Conservation (phyloP, 495 filamentous ascomycete genomes). For the Penicillium dipodomyicola region DNA sequence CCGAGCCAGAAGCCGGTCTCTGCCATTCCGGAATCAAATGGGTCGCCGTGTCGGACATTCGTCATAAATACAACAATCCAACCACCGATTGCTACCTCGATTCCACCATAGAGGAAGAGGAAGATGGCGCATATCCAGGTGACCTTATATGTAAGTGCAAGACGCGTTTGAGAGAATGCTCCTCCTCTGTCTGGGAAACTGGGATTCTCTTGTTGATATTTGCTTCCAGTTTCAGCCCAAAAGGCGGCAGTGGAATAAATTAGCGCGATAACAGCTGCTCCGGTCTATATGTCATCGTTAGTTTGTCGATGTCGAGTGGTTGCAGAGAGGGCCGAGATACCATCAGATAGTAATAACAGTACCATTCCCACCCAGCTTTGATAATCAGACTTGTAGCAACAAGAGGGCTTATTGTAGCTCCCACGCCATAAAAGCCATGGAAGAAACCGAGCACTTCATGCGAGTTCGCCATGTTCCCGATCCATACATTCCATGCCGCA, state of each 20-base stretch:
- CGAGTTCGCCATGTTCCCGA: slow-evolving; percentile 55
- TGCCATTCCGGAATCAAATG: slow-evolving; percentile 55
- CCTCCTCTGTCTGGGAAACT: slow-evolving; percentile 28
- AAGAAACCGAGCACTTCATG: slow-evolving; percentile 56
- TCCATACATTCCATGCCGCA: slow-evolving; percentile 61
- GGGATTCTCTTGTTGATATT: slow-evolving; percentile 27
- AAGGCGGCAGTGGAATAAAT: slow-evolving; percentile 54
- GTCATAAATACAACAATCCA: slow-evolving; percentile 64
- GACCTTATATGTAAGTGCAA: slow-evolving; percentile 44
- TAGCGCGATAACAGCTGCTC: slow-evolving; percentile 56
- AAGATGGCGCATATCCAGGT: slow-evolving; percentile 69
- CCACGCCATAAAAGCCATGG: slow-evolving; percentile 58
- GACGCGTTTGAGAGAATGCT: slow-evolving; percentile 54
- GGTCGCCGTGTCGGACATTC: slow-evolving; percentile 45
- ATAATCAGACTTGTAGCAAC: slow-evolving; percentile 56
- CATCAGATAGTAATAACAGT: slow-evolving; percentile 59
- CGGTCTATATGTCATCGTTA: slow-evolving; percentile 43
- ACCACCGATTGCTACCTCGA: slow-evolving; percentile 72
- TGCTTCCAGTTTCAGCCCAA: slow-evolving; percentile 47
- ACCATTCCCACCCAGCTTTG: slow-evolving; percentile 50
- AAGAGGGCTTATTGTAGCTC: slow-evolving; percentile 52
- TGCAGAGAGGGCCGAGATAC: slow-evolving; percentile 14
- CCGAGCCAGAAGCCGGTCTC: slow-evolving; percentile 61
- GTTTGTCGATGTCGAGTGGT: not conserved
- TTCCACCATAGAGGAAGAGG: slow-evolving; percentile 72